Base-by-base conservation (phyloP, 2,329 filamentous ascomycete species). In the Stemphylium beticola region DNA sequence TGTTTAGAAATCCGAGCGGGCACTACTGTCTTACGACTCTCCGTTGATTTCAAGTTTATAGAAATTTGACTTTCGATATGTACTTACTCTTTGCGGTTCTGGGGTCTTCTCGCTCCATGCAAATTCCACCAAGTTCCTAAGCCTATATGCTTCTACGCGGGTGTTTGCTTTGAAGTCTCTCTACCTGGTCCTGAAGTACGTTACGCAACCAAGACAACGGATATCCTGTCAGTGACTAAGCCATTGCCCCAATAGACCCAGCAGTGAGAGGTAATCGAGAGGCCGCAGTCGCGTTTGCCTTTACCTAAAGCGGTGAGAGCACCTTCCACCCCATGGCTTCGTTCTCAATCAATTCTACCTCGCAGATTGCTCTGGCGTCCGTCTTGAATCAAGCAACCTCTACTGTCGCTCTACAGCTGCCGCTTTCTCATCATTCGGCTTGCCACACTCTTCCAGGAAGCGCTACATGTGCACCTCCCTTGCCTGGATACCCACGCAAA, bases 21-120 rank as follows among this genome's bases (percentile, higher is more conserved):
- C 18, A 29, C 32, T 38, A 8, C 43, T 43, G 32, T 45, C 34
- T 34, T 7, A 18, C 20, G 37, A 9, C 26, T 17, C 37, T 26
- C 24, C 33, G 31, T 36, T 39, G 42, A 46, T 22, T n/a, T 33
- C 26, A 47, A 43, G 49, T 52, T 22, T 18, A 32, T 55, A 47
- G 48, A 55, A 47, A 24, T 34, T 37, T 47, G 24, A 45, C 42
- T 45, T 15, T 17, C 9, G 22, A 36, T 24, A 36, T n/a, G 10
- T 36, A 12, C 11, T 26, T 26, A 9, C n/a, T 12, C 1, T 2
- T 24, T 44, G 17, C 18, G 22, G 14, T 11, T 33, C 22, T 24
- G 8, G 8, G 11, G 14, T 6, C 15, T 24, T 41, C 14, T 7
- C 26, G 8, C 7, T 10, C n/a, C 24, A 14, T n/a, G n/a, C n/a